phyloP scores from a whole-genome alignment of 2,329 filamentous ascomycete genomes.

The Cercospora beticola region DNA sequence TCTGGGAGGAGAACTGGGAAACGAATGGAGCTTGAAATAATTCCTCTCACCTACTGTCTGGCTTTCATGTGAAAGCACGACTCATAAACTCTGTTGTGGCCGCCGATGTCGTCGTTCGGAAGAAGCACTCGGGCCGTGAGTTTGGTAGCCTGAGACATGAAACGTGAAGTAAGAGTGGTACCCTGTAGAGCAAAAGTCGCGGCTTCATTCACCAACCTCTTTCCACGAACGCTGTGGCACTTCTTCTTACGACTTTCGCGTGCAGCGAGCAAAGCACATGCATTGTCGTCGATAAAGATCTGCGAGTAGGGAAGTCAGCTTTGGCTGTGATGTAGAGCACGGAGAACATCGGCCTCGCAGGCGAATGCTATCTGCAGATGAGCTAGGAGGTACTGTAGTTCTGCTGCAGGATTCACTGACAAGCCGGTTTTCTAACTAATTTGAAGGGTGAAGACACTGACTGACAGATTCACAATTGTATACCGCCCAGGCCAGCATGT shows the following conservation, averaged over 20 bases:
- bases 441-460: not conserved
- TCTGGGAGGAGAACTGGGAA: not conserved
- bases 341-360: not conserved
- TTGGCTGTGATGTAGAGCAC: not conserved
- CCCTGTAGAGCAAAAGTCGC: not conserved
- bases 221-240: not conserved
- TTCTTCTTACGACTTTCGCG: not conserved
- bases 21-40: not conserved
- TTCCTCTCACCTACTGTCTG: not conserved
- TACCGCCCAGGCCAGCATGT: not conserved
- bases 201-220: not conserved
- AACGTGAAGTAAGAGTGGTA: not conserved
- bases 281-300: not conserved
- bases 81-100: slow-evolving; percentile 5
- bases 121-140: not conserved
- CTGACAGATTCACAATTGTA: not conserved
- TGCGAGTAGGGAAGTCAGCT: not conserved
- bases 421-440: not conserved
- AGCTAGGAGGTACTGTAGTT: not conserved
- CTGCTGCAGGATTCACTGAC: not conserved
- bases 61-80: not conserved
- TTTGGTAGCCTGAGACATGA: not conserved
- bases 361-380: not conserved
- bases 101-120: slow-evolving; percentile 13
- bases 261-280: not conserved